Evolutionary conservation across 805 yeast species (phyloP).

Genomic region (Clavispora asparagi): DNA sequence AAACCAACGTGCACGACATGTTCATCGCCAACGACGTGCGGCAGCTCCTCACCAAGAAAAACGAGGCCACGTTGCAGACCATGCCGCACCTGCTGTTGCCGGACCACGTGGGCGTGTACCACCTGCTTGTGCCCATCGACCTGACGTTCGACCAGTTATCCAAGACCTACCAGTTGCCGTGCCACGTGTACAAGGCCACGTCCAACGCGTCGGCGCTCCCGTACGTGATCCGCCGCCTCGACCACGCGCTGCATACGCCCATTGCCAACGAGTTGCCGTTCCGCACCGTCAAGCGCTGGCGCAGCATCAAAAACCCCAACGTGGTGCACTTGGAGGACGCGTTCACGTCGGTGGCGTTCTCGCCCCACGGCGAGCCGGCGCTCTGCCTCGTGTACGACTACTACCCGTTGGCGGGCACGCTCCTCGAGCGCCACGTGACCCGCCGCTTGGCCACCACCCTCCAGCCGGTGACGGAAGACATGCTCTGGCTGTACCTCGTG

Average conservation of each 20-base stretch:
- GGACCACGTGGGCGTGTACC: constrained; percentile 61
- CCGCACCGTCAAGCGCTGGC: constrained; percentile 64
- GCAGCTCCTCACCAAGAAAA: constrained; percentile 63
- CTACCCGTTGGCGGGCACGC: constrained; percentile 69
- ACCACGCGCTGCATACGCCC: constrained; percentile 24
- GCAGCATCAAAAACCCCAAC: constrained; percentile 46
- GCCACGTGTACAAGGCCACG: constrained; percentile 71
- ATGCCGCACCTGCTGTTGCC: constrained; percentile 47
- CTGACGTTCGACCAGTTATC: constrained; percentile 26
- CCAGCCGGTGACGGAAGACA: constrained; percentile 54
- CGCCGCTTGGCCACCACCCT: constrained; percentile 36
- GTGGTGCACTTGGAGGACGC: constrained; percentile 71
- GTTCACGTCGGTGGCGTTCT: constrained; percentile 82
- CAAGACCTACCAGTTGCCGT: constrained; percentile 47
- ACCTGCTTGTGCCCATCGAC: constrained; percentile 81
- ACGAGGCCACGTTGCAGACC: constrained; percentile 74
- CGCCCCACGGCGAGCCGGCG: constrained; percentile 51
- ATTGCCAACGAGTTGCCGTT: constrained; percentile 52
- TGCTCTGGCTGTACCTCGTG: constrained; percentile 69
- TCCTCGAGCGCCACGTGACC: constrained; percentile 62
- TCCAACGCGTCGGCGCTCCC: constrained; percentile 74
- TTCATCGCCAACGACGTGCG: constrained; percentile 72
- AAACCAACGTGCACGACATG: constrained; percentile 61
- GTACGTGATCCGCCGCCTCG: constrained; percentile 72
- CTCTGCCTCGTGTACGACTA: constrained; percentile 79